Evolutionary conservation across 139 green algal genomes (phyloP).

Genomic region (Limnomonas spitsbergensis): DNA sequence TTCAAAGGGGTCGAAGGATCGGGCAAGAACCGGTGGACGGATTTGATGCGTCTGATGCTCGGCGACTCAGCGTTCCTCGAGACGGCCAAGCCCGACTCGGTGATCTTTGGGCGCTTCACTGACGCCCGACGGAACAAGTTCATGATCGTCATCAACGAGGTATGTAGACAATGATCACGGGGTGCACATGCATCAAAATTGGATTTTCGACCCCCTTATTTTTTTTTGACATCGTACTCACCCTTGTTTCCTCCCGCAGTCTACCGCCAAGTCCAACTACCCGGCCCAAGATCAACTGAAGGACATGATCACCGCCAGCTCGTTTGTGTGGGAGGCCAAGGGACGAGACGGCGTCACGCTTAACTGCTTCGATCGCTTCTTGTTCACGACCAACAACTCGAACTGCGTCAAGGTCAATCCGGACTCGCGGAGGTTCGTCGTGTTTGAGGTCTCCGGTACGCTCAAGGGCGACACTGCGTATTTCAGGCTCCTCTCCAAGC

Average conservation of each 20-base stretch:
- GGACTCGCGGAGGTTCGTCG: background rate
- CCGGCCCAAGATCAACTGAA: background rate
- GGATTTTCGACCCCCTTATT: too few relatives aligned
- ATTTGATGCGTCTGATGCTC: background rate
- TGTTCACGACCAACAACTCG: constrained; percentile 14
- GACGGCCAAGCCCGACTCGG: background rate
- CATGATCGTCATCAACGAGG: constrained; percentile 7
- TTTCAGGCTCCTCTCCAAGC: constrained; percentile 1
- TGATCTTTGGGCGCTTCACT: constrained; percentile 1
- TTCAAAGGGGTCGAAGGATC: background rate
- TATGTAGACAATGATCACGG: too few relatives aligned
- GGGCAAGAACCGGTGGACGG: constrained; percentile 4
- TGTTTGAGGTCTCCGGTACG: background rate
- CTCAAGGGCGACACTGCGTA: constrained; percentile 16
- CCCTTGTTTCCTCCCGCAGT: too few relatives aligned
- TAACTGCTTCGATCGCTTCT: constrained; percentile 1
- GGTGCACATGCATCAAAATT: too few relatives aligned
- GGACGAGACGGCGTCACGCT: background rate
- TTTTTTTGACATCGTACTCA: too few relatives aligned
- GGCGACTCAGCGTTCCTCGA: background rate
- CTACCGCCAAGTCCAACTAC: background rate
- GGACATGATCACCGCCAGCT: constrained; percentile 9
- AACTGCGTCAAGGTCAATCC: constrained; percentile 8
- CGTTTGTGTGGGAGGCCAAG: background rate
- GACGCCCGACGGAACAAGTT: background rate